Evolutionary conservation across 208 protist species (phyloP).

Genomic region (Leishmania tropica): DNA sequence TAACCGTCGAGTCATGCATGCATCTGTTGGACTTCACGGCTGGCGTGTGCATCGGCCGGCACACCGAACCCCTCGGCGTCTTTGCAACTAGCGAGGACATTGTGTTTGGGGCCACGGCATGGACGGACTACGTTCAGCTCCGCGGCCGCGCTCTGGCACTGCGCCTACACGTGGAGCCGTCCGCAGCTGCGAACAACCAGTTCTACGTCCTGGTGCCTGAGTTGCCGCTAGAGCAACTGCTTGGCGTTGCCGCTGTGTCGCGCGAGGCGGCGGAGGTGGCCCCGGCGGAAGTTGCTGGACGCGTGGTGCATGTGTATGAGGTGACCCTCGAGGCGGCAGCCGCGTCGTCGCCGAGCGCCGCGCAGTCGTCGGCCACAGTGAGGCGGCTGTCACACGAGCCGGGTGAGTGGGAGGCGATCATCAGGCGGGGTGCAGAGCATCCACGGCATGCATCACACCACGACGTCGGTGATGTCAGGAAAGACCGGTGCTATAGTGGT

Average conservation of each 20-base stretch:
- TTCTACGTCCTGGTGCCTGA: conserved; percentile 37
- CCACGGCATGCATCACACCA: neutral
- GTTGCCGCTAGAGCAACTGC: conserved; percentile 23
- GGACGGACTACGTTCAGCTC: conserved; percentile 14
- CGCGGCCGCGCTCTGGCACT: conserved; percentile 28
- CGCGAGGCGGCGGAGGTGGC: neutral
- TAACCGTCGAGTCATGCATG: conserved; percentile 28
- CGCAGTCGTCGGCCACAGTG: conserved; percentile 9
- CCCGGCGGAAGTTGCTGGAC: conserved; percentile 15
- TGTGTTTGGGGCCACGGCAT: neutral
- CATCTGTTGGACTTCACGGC: conserved; percentile 57
- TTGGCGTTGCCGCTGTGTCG: conserved; percentile 9
- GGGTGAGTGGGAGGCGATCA: conserved; percentile 12
- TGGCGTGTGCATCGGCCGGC: conserved; percentile 33
- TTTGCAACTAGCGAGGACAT: conserved; percentile 14
- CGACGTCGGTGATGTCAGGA: neutral
- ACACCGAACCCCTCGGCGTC: conserved; percentile 7
- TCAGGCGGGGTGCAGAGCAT: neutral
- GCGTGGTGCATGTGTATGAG: conserved; percentile 29
- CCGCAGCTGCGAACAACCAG: neutral
- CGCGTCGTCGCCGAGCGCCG: neutral
- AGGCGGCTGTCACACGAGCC: conserved; percentile 2
- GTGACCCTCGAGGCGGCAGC: neutral
- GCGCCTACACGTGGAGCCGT: conserved; percentile 15
- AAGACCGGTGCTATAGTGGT: neutral